Conservation (phyloP, 768 basidiomycete species). For the Lactifluus rugatus region DNA sequence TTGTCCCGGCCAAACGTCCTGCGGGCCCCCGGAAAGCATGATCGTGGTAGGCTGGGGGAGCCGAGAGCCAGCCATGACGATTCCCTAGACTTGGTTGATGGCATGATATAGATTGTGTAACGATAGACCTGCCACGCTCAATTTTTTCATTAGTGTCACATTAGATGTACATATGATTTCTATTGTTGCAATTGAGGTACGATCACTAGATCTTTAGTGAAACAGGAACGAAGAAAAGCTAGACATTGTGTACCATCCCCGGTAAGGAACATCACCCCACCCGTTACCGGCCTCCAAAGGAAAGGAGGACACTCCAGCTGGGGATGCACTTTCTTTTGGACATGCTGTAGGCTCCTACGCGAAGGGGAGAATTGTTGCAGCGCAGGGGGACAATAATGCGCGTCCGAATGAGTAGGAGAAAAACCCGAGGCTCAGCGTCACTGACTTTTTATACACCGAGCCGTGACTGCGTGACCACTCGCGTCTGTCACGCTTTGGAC, state of each 20-base stretch:
- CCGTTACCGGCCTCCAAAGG: slow-evolving; percentile 19
- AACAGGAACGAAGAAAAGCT: not conserved
- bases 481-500: not conserved
- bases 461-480: too few species aligned
- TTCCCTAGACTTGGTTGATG: too few species aligned
- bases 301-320: slow-evolving; percentile 31
- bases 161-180: not conserved
- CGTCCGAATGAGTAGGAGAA: slow-evolving; percentile 29
- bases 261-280: slow-evolving; percentile 33
- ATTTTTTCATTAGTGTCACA: not conserved
- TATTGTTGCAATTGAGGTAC: not conserved
- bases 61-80: too few species aligned
- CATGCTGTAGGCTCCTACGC: slow-evolving; percentile 34
- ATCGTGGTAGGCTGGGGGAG: not conserved
- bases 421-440: not conserved
- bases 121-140: too few species aligned
- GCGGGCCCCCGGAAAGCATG: not conserved
- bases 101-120: not conserved
- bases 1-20: slow-evolving; percentile 39
- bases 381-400: slow-evolving; percentile 36
- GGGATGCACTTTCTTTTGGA: slow-evolving; percentile 25
- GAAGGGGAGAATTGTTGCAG: slow-evolving; percentile 19
- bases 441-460: not conserved
- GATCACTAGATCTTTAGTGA: not conserved
- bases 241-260: slow-evolving; percentile 26